Percentiles rank a stretch among this genome's conserved stretches.
phyloP scores from a whole-genome alignment of 1,284 basidiomycete genomes.

The Abortiporus biennis region DNA sequence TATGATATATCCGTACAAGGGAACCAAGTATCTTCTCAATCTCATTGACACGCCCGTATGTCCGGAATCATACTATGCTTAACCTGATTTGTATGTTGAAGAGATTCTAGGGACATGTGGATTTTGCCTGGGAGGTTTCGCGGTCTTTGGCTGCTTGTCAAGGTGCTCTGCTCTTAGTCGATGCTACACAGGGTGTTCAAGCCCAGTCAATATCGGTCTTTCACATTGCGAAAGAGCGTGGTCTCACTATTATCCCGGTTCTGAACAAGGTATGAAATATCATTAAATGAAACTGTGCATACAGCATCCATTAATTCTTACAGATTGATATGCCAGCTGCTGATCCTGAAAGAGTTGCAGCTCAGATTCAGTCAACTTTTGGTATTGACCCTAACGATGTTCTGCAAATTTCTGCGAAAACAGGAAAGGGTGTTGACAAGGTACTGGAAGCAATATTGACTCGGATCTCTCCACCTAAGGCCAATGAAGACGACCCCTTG shows the following conservation, averaged over 20 bases:
- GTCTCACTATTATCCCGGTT: slow-evolving; percentile 85
- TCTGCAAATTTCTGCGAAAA: slow-evolving; percentile 87
- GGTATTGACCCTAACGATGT: slow-evolving; percentile 71
- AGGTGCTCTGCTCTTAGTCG: slow-evolving; percentile 87
- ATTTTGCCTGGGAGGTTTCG: slow-evolving; percentile 96
- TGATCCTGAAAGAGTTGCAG: slow-evolving; percentile 72
- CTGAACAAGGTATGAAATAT: slow-evolving; percentile 76
- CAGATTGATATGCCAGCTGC: slow-evolving; percentile 88
- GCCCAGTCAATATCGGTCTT: slow-evolving; percentile 97
- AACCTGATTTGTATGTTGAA: background rate
- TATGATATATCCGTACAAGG: slow-evolving; percentile 66
- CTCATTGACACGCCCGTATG: slow-evolving; percentile 92
- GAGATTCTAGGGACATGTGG: slow-evolving; percentile 75
- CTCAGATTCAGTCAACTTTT: slow-evolving; percentile 79
- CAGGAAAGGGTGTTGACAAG: slow-evolving; percentile 73
- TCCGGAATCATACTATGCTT: slow-evolving; percentile 9
- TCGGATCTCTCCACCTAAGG: slow-evolving; percentile 73
- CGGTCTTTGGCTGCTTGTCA: slow-evolving; percentile 92
- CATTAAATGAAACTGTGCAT: background rate
- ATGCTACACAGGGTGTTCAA: slow-evolving; percentile 96
- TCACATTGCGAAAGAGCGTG: slow-evolving; percentile 80
- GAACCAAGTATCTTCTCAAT: slow-evolving; percentile 76
- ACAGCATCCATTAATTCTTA: background rate
- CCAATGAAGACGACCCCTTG: slow-evolving; percentile 46
- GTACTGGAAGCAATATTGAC: slow-evolving; percentile 81